A percentile compares a stretch with the other conserved stretches of the same genome.
Conservation (phyloP, 345 rosid species). For the Acer yangbiense region DNA sequence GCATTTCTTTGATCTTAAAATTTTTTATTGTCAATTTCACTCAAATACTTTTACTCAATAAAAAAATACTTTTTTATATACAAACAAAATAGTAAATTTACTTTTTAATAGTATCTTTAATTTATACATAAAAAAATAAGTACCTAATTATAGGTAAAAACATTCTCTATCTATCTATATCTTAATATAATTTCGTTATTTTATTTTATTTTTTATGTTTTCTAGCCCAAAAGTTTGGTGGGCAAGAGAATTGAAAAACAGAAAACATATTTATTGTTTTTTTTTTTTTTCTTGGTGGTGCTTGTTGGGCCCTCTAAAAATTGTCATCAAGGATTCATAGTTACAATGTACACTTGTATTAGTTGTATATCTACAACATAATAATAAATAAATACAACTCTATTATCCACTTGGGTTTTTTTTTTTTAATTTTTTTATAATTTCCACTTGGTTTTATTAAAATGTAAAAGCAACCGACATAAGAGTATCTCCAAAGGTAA, state of each 20-base stretch:
- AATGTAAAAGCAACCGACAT: neutral
- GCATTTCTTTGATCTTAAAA: no score
- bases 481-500: neutral
- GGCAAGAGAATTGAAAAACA: neutral
- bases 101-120: neutral
- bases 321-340: neutral
- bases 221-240: neutral
- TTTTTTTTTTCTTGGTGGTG: no score
- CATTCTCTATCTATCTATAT: neutral
- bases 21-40: no score
- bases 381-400: neutral
- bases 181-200: neutral
- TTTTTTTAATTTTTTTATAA: no score
- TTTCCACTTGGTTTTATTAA: neutral
- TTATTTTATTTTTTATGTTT: neutral
- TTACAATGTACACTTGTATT: no score
- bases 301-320: neutral
- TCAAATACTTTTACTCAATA: no score
- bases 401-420: neutral
- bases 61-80: no score
- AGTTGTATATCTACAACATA: neutral
- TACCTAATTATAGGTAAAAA: neutral
- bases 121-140: neutral
- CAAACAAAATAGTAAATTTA: accelerated
- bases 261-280: neutral